Conservation (phyloP, 2,329 filamentous ascomycete species). For the Penicillium sp. region DNA sequence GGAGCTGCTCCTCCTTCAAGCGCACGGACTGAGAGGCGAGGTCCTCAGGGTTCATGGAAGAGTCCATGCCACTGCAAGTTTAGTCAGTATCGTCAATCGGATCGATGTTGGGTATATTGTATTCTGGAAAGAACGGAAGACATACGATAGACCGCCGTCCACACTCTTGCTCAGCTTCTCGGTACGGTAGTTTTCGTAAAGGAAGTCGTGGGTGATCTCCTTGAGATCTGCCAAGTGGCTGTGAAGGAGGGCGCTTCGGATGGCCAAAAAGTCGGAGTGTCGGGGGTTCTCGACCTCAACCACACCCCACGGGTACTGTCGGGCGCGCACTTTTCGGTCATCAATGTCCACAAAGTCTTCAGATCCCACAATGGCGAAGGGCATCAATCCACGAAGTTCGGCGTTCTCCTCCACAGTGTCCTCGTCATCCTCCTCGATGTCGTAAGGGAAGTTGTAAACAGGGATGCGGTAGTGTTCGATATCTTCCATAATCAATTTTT, state of each 20-base stretch:
- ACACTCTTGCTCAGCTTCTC: slow-evolving; percentile 99
- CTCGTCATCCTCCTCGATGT: slow-evolving; percentile 98
- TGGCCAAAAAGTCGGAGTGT: slow-evolving; percentile 96
- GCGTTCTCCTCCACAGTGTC: slow-evolving; percentile 99
- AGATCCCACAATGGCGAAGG: slow-evolving; percentile 96
- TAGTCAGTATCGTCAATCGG: slow-evolving; percentile 21
- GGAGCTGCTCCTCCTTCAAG: slow-evolving; percentile 98
- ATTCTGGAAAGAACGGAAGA: slow-evolving; percentile 27
- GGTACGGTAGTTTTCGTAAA: slow-evolving; percentile 99
- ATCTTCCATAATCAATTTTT: slow-evolving; percentile 99
- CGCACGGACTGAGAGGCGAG: slow-evolving; percentile 94
- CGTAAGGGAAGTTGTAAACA: slow-evolving; percentile 99
- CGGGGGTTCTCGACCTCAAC: slow-evolving; percentile 99
- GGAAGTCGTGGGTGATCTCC: slow-evolving; percentile 99
- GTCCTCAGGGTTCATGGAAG: slow-evolving; percentile 96
- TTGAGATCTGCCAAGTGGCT: slow-evolving; percentile 97
- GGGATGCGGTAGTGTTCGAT: slow-evolving; percentile 99
- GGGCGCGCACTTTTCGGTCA: slow-evolving; percentile 82
- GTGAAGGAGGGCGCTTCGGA: slow-evolving; percentile 92
- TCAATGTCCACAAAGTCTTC: slow-evolving; percentile 94
- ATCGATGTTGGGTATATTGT: no score
- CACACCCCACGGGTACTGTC: slow-evolving; percentile 98
- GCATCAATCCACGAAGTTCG: slow-evolving; percentile 94
- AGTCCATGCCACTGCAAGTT: slow-evolving; percentile 55
- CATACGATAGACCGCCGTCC: slow-evolving; percentile 81